Evolutionary conservation across 306 rosid genomes (phyloP).

Genomic region (Vigna unguiculata): DNA sequence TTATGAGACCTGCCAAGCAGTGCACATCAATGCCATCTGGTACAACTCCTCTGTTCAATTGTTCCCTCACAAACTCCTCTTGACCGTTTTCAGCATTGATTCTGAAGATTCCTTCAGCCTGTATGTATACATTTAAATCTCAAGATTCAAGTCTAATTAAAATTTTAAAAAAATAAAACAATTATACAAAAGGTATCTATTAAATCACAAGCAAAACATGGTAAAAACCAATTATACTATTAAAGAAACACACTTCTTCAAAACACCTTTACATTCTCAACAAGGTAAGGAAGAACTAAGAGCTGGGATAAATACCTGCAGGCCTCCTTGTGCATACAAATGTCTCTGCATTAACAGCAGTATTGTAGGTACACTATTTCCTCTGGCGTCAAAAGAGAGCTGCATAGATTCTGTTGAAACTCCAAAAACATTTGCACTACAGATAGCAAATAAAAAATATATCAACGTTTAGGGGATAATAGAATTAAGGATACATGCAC

Average conservation of each 20-base stretch:
- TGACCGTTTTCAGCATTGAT: constrained; percentile 93
- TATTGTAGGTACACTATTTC: constrained; percentile 95
- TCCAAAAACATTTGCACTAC: constrained; percentile 93
- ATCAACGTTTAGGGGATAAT: constrained; percentile 49
- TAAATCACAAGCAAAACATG: constrained; percentile 2
- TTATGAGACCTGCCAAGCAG: constrained; percentile 95
- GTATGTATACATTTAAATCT: constrained; percentile 45
- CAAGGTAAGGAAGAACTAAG: constrained; percentile 31
- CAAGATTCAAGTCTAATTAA: constrained; percentile 41
- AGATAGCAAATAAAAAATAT: constrained; percentile 41
- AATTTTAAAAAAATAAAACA: constrained; percentile 43
- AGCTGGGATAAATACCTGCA: constrained; percentile 67
- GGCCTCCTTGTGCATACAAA: constrained; percentile 84
- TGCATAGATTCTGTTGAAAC: constrained; percentile 99
- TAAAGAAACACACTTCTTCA: constrained; percentile 22
- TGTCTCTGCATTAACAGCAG: constrained; percentile 91
- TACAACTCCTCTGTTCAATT: constrained; percentile 83
- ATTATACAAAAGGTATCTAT: constrained; percentile 30
- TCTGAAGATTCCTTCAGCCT: constrained; percentile 99
- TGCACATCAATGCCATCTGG: constrained; percentile 87
- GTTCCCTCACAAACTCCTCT: constrained; percentile 90
- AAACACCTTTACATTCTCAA: constrained; percentile 11
- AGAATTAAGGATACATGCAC: constrained; percentile 21
- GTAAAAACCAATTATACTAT: not conserved
- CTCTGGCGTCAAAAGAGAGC: constrained; percentile 97